These are phyloP conservation scores for Clarireedia paspali DNA, from an alignment of 2,329 filamentous ascomycete genomes.

Conservation along the genomic window DNA sequence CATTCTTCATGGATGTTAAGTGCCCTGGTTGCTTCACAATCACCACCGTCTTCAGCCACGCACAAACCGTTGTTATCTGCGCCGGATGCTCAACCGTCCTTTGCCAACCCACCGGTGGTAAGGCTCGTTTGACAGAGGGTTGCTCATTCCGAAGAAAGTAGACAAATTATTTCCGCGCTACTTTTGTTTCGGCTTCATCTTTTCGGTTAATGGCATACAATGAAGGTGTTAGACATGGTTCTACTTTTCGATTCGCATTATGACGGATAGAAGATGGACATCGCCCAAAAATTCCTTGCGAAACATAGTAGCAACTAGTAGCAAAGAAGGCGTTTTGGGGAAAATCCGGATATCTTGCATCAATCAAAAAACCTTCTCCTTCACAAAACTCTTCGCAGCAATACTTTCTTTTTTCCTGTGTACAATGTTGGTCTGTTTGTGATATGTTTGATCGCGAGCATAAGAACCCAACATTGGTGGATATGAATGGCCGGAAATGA, in stretches of 20 bases:
- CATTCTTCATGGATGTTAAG: slow-evolving; percentile 99
- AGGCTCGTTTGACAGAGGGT: slow-evolving; percentile 97
- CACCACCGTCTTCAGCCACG: slow-evolving; percentile 99
- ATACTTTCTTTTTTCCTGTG: slow-evolving; percentile 31
- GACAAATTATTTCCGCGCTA: slow-evolving; percentile 38
- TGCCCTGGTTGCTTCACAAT: slow-evolving; percentile 99
- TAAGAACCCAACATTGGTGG: slow-evolving; percentile 38
- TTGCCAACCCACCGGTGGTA: slow-evolving; percentile 98
- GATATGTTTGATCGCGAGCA: slow-evolving; percentile 23
- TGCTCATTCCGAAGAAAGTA: slow-evolving; percentile 99
- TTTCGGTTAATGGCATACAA: slow-evolving; percentile 22
- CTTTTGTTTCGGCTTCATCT: slow-evolving; percentile 32
- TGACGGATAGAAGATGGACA: slow-evolving; percentile 67
- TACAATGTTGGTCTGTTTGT: slow-evolving; percentile 28
- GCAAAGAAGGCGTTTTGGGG: slow-evolving; percentile 57
- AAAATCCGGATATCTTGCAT: slow-evolving; percentile 75
- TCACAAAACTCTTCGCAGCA: slow-evolving; percentile 28
- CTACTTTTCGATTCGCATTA: slow-evolving; percentile 35
- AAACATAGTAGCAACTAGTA: slow-evolving; percentile 29
- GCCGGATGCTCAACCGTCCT: slow-evolving; percentile 98
- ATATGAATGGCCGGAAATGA: slow-evolving; percentile 39
- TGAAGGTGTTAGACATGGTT: slow-evolving; percentile 22
- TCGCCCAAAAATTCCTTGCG: slow-evolving; percentile 43
- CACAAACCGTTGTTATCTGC: slow-evolving; percentile 99
- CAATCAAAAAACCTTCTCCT: slow-evolving; percentile 30